A percentile compares a stretch with the other conserved stretches of the same genome.
Evolutionary conservation across 192 early-diverging fungal genomes (phyloP).

Genomic region (Glomus cerebriforme): DNA sequence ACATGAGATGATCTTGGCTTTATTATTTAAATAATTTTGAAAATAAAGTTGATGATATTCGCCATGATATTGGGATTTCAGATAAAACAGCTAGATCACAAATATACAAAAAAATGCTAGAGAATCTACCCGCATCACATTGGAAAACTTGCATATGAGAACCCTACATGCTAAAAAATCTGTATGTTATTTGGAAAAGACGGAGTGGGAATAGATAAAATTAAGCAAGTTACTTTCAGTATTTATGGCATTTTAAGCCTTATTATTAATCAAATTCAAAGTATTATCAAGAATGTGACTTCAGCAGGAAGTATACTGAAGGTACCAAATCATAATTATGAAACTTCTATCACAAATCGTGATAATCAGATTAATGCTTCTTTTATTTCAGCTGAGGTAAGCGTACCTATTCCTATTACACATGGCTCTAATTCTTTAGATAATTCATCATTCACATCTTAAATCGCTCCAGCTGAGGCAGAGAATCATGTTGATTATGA

Average conservation of each 20-base stretch:
- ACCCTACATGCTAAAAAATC: slow-evolving; percentile 15
- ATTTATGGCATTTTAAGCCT: slow-evolving; percentile 8
- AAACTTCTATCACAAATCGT: too few species aligned
- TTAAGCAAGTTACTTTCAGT: slow-evolving; percentile 14
- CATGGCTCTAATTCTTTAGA: too few species aligned
- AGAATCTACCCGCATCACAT: neutral
- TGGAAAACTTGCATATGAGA: slow-evolving; percentile 4
- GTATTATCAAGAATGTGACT: too few species aligned
- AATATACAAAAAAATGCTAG: slow-evolving; percentile 28
- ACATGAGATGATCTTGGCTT: slow-evolving; percentile 13
- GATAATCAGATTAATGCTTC: too few species aligned
- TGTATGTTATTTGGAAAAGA: slow-evolving; percentile 10
- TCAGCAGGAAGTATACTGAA: too few species aligned
- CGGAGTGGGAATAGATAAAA: slow-evolving; percentile 17
- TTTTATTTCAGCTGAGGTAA: too few species aligned
- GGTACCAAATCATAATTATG: too few species aligned
- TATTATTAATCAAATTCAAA: neutral
- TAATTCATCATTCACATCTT: too few species aligned
- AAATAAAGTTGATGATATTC: slow-evolving; percentile 21
- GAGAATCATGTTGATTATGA: too few species aligned
- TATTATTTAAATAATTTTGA: slow-evolving; percentile 26
- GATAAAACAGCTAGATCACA: slow-evolving; percentile 25
- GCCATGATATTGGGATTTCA: neutral
- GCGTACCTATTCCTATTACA: too few species aligned
- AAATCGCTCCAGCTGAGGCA: too few species aligned